Evolutionary conservation across 345 rosid genomes (phyloP), one percentile per base, ranked within the genome.

Genomic region (Punica granatum): DNA sequence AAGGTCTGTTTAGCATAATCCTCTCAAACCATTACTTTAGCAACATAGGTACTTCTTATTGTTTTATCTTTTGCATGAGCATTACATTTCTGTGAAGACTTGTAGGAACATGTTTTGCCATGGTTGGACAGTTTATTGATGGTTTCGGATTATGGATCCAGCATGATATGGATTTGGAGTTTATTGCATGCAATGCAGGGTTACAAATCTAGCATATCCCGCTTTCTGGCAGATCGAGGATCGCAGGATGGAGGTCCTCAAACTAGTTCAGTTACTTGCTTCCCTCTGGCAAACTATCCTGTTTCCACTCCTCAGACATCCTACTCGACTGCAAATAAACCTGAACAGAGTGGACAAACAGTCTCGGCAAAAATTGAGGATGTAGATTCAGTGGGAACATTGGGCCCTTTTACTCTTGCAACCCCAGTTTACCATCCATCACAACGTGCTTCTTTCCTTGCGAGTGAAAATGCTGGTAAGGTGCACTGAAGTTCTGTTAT

Each of bases 321-420:
- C 60, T 72, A 68, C 53, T 43, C 70, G 3, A 78, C 66, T 72
- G 76, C 67, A 34, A 76, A 67, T 70, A 76, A 42, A 75, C 43
- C 53, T 65, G 77, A 76, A 63, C 68, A 80, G 78, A 78, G 71
- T 39, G 69, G 76, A 39, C 80, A 74, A 67, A 35, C 86, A 54
- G 54, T 76, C 42, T 75, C 85, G 71, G 74, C 80, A 54, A 82
- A 79, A 49, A 26, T 72, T 61, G 81, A 80, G 71, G 83, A 82
- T 69, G 80, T 72, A 49, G 77, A 70, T 71, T 76, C 85, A 34
- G 43, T 72, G 66, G 70, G 66, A 60, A 65, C 66, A 65, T 60
- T 60, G 35, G 64, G 69, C 46, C 43, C 77, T 25, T 60, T 60
- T 43, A 67, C 81, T 67, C 68, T 46, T 60, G 34, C 34, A 25